Evolutionary conservation across 768 basidiomycete genomes (phyloP).

Genomic region (Calocera cornea): DNA sequence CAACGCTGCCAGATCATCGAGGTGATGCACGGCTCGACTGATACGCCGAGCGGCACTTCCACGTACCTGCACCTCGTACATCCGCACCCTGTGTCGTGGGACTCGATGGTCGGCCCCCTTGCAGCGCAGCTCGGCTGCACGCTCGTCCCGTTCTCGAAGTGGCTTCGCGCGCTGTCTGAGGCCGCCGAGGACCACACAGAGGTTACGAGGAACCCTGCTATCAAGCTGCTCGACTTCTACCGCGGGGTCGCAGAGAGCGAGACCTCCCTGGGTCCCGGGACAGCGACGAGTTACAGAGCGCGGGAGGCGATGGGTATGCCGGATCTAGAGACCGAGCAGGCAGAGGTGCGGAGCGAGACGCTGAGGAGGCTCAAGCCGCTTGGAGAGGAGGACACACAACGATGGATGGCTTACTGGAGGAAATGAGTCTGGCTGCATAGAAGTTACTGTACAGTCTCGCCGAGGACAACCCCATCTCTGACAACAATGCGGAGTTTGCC

Average conservation of each 20-base stretch:
- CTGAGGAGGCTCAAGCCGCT: not conserved
- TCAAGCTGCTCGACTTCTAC: conserved; percentile 24
- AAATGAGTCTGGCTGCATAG: not conserved
- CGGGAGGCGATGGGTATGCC: not conserved
- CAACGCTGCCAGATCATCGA: not conserved
- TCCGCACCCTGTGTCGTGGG: conserved; percentile 27
- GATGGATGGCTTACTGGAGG: not conserved
- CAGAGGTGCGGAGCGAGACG: not conserved
- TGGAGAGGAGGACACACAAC: conserved; percentile 1
- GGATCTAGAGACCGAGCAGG: not conserved
- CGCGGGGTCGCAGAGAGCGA: not conserved
- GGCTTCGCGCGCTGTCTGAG: conserved; percentile 22
- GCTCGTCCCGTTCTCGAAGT: conserved; percentile 24
- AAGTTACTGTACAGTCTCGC: no score
- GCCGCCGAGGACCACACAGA: conserved; percentile 9
- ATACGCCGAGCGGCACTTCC: not conserved
- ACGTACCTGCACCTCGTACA: conserved; percentile 26
- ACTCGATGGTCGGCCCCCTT: conserved; percentile 21
- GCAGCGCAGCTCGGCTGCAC: conserved; percentile 15
- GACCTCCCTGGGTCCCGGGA: not conserved
- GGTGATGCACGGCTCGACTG: not conserved
- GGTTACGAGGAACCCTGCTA: conserved; percentile 17
- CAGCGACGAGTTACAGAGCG: not conserved
- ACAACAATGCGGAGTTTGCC: not conserved
- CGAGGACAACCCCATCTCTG: not conserved